A percentile compares a stretch with the other conserved stretches of the same genome.
Conservation (phyloP, 148 eudicot species). For the Rhododendron ferrugineum region DNA sequence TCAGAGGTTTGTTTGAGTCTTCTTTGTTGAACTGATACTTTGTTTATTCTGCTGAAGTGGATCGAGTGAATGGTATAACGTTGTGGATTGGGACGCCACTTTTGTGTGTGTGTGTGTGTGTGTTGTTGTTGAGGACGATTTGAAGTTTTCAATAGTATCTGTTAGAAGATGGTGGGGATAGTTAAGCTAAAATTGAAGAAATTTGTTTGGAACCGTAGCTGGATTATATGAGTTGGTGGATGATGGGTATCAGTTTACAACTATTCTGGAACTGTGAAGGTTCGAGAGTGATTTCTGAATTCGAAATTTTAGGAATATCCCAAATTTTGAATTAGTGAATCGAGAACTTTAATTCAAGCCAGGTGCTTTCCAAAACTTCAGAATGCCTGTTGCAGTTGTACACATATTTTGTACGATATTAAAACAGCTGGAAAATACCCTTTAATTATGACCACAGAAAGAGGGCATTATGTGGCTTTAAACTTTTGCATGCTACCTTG, state of each 20-base stretch:
- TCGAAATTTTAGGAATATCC: not conserved
- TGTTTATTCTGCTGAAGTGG: conserved; percentile 6
- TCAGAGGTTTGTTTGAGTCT: conserved; percentile 45
- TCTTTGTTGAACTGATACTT: not conserved
- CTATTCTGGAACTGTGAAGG: not conserved
- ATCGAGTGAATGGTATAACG: not conserved
- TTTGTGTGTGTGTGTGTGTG: too few species aligned
- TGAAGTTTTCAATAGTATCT: not conserved
- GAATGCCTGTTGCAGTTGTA: not conserved
- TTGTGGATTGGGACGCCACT: not conserved
- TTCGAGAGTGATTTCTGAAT: not conserved
- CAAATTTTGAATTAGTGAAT: not conserved
- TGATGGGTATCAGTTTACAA: not conserved
- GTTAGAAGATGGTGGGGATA: not conserved
- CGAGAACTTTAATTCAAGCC: not conserved
- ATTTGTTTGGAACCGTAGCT: not conserved
- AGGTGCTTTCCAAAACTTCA: not conserved
- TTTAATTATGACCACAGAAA: not conserved
- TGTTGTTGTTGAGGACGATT: not conserved
- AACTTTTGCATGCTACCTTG: conserved; percentile 1
- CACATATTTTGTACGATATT: not conserved
- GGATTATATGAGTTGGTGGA: not conserved
- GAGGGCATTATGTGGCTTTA: not conserved
- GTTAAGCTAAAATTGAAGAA: conserved; percentile 1
- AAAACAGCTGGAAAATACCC: not conserved